Conservation (phyloP, 192 early-diverging fungal genomes). For the Rhizophagus clarus region DNA sequence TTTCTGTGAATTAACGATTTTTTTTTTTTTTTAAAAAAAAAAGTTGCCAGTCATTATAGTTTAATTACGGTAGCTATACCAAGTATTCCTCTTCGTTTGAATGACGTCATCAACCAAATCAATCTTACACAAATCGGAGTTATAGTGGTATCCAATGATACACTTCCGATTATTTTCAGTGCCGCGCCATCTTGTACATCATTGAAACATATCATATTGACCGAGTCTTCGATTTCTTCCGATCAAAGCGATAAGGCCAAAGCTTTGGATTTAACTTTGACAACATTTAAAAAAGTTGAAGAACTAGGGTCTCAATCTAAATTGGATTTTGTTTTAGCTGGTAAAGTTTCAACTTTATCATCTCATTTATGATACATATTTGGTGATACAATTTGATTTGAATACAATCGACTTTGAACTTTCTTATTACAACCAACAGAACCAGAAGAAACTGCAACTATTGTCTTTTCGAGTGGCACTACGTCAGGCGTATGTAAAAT, state of each 20-base stretch:
- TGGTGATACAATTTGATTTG: not conserved
- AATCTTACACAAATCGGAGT: slow-evolving; percentile 6
- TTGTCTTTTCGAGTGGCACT: slow-evolving; percentile 83
- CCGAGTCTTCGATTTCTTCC: not conserved
- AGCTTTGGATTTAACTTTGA: not conserved
- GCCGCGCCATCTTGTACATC: slow-evolving; percentile 11
- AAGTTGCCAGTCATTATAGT: slow-evolving; percentile 25
- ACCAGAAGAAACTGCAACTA: slow-evolving; percentile 68
- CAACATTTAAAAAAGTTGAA: slow-evolving; percentile 23
- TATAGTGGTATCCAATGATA: slow-evolving; percentile 16
- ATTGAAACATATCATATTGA: slow-evolving; percentile 23
- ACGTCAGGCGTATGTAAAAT: slow-evolving; percentile 43
- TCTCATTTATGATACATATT: not conserved
- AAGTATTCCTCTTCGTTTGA: not conserved
- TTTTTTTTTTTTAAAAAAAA: not conserved
- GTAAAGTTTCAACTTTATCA: not conserved
- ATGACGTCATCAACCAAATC: slow-evolving; percentile 22
- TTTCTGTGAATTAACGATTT: not conserved
- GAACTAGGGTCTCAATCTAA: not conserved
- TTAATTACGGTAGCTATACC: slow-evolving; percentile 25
- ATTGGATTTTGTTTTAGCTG: slow-evolving; percentile 4
- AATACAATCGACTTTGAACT: not conserved
- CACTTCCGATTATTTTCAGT: not conserved
- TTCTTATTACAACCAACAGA: slow-evolving; percentile 23
- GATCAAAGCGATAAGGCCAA: slow-evolving; percentile 2